Evolutionary conservation across 768 basidiomycete genomes (phyloP), one percentile per base, ranked within the genome.

Genomic region (Lactifluus pinguis): DNA sequence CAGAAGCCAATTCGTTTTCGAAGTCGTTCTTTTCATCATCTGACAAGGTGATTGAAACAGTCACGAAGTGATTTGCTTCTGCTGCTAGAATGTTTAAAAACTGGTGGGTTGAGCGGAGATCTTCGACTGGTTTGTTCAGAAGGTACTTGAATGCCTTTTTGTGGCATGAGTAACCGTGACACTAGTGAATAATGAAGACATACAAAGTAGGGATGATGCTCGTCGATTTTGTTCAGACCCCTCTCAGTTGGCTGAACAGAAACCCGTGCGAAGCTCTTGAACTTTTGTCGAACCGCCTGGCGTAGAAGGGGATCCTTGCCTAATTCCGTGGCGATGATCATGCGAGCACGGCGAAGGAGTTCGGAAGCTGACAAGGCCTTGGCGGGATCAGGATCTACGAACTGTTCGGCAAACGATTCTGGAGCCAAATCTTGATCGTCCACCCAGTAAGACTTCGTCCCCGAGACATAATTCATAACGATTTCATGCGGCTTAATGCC

Each of bases 101-200:
- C 67, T 95, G 92, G 19, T 89, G 76, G 1, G 80, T 76, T 44
- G 84, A 79, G 42, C 84, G 67, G 83, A 95, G 86, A 5, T 84
- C 80, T 32, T 71, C 70, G 34, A 92, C 79, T 29, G 83, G 84
- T 69, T 97, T 98, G 62, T 87, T 79, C 30, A 79, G 76, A 32
- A 98, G 80, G 74, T 98, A 98, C 78, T 98, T 98, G 82, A 98
- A 98, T 67, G 83, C 86, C 95, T 99, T 67, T 67, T 10, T 10
- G 55, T 51, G 58, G 13, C 63, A 61, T 52, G 29, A 63, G 49
- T 48, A 44, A 42, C 29, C 41, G 45, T 39, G 8, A 38, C 48
- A 36, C 11, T 47, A 38, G 1, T 13, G 55, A 51, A 29, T 50
- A 13, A 32, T 13, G 52, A 32, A 48, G 32, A 77, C 87, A 59